Conservation (phyloP, 352 stramenopile genomes). For the Phytophthora boehmeriae region DNA sequence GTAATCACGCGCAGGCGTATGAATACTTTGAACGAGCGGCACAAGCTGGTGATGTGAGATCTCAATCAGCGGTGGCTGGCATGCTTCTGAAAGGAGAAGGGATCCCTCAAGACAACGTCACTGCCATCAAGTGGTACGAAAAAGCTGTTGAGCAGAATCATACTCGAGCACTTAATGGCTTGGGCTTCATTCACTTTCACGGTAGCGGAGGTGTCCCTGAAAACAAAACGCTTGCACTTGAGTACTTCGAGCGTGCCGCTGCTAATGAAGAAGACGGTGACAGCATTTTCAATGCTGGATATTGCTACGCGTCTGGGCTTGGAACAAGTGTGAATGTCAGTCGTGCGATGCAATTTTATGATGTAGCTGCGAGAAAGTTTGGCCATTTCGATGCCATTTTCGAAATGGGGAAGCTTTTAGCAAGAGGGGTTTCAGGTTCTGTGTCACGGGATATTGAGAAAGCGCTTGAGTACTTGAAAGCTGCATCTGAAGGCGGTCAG, state of each 20-base stretch:
- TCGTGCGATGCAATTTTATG: constrained; percentile 67
- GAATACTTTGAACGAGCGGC: constrained; percentile 81
- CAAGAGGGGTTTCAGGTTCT: constrained; percentile 36
- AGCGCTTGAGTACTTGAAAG: constrained; percentile 58
- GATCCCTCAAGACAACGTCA: constrained; percentile 64
- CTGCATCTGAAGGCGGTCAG: constrained; percentile 61
- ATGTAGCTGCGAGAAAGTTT: constrained; percentile 66
- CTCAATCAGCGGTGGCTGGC: constrained; percentile 72
- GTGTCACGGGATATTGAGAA: constrained; percentile 26
- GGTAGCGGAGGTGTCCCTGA: constrained; percentile 62
- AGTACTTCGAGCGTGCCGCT: constrained; percentile 86
- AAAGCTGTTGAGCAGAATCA: constrained; percentile 71
- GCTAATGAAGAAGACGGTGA: constrained; percentile 81
- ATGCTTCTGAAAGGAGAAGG: constrained; percentile 92
- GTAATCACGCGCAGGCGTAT: constrained; percentile 75
- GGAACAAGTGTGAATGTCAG: constrained; percentile 61
- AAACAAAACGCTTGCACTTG: constrained; percentile 82
- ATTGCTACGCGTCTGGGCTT: constrained; percentile 74
- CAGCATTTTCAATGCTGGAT: constrained; percentile 91
- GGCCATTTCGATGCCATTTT: constrained; percentile 88
- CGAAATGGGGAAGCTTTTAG: constrained; percentile 68
- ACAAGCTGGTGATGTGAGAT: constrained; percentile 49
- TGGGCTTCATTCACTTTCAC: constrained; percentile 91
- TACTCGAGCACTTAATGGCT: constrained; percentile 84
- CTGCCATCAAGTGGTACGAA: constrained; percentile 81